Conservation (phyloP, 371 early-diverging fungal species). For the Blastocladiella emersonii region DNA sequence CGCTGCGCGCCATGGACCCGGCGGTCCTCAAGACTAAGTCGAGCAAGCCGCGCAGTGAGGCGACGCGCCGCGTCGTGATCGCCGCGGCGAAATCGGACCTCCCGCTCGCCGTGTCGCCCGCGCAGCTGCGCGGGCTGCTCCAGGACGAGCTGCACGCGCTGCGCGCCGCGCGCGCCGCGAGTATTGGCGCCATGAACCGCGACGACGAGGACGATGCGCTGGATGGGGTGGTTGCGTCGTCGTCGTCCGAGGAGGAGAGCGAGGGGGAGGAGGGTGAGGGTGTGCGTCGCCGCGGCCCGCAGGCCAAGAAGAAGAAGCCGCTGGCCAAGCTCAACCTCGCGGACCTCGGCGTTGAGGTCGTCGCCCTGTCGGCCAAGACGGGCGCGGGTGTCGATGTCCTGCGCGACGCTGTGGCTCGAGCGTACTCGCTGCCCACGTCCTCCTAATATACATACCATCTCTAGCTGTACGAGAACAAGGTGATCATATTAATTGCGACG, state of each 20-base stretch:
- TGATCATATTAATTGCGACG: no score
- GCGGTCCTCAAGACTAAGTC: no score
- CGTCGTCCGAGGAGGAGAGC: no score
- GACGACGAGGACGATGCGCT: background rate
- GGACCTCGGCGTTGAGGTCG: background rate
- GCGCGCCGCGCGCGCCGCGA: background rate
- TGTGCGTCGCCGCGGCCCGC: no score
- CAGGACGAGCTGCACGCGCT: background rate
- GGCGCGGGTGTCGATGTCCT: background rate
- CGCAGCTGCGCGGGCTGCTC: background rate
- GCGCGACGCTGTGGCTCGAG: no score
- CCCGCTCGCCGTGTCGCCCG: background rate
- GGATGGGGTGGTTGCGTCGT: no score
- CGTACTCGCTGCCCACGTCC: no score
- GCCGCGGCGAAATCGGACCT: background rate
- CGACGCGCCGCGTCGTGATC: background rate
- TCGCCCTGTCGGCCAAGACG: background rate
- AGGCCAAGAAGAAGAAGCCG: no score
- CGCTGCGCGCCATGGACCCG: background rate
- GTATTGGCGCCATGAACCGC: background rate
- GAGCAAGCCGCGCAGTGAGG: no score
- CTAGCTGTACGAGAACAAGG: no score
- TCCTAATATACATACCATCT: no score
- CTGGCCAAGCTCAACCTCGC: background rate
- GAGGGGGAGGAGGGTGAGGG: no score